Percentiles rank a stretch among this genome's conserved stretches.
Evolutionary conservation across 805 yeast genomes (phyloP).

Genomic region (Lipomyces anomalus): DNA sequence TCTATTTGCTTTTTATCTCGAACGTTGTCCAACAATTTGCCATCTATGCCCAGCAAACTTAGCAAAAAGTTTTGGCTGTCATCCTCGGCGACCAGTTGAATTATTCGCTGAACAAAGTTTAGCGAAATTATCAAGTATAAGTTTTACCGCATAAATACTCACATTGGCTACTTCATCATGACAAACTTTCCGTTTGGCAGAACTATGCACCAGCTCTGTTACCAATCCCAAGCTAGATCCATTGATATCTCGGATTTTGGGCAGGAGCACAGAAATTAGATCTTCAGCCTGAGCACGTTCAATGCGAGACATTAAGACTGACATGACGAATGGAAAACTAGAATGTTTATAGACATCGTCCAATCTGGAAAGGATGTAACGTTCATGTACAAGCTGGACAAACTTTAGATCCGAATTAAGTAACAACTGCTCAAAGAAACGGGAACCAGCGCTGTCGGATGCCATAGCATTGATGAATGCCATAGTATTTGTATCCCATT

Average conservation of each 20-base stretch:
- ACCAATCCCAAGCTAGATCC: conserved; percentile 69
- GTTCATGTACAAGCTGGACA: conserved; percentile 60
- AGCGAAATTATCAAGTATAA: too few species aligned
- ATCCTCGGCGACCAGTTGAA: not conserved
- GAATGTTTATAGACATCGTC: conserved; percentile 71
- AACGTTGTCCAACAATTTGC: not conserved
- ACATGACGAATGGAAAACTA: conserved; percentile 77
- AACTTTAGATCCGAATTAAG: conserved; percentile 60
- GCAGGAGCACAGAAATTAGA: conserved; percentile 30
- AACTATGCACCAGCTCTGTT: conserved; percentile 49
- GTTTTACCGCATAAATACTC: too few species aligned
- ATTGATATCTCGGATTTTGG: conserved; percentile 55
- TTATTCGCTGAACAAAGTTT: too few species aligned
- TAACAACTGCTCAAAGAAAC: conserved; percentile 72
- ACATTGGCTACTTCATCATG: not conserved
- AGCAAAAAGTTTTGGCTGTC: not conserved
- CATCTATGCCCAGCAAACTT: not conserved
- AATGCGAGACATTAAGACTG: conserved; percentile 61
- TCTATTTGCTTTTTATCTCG: not conserved
- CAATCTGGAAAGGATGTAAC: conserved; percentile 70
- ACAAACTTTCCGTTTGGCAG: not conserved
- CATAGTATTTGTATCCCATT: not conserved
- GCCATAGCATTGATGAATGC: conserved; percentile 75
- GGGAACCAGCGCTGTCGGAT: conserved; percentile 89
- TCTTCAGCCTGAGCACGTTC: conserved; percentile 48